phyloP scores from a whole-genome alignment of 371 early-diverging fungal genomes.

The Funneliformis caledonium region DNA sequence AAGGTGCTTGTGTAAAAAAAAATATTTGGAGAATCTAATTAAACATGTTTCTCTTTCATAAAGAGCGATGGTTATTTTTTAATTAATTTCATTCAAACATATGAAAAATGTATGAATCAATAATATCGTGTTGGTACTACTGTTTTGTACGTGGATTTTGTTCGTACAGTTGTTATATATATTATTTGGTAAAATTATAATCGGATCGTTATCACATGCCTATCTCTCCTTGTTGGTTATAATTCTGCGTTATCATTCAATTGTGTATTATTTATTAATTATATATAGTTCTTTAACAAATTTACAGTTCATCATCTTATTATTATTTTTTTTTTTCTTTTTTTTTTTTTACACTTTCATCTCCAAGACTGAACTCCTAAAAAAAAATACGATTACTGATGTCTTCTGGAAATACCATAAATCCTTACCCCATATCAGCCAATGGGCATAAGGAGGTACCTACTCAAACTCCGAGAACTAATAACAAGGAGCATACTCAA shows the following conservation, averaged over 20 bases:
- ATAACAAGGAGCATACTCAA: not conserved
- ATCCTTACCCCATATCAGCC: not conserved
- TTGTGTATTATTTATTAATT: not conserved
- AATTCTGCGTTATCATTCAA: not conserved
- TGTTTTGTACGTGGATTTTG: not conserved
- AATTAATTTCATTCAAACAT: not conserved
- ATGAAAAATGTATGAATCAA: not conserved
- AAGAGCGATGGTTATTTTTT: too few species aligned
- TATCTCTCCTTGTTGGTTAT: not conserved
- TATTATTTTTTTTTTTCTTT: too few species aligned
- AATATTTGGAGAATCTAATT: too few species aligned
- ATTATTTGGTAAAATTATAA: not conserved
- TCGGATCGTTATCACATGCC: not conserved
- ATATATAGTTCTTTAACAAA: not conserved
- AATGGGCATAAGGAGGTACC: not conserved
- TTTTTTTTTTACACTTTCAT: not conserved
- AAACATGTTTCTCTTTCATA: too few species aligned
- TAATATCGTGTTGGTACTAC: not conserved
- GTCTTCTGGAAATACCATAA: conserved; percentile 11
- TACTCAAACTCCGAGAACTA: not conserved
- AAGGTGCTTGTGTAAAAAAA: too few species aligned
- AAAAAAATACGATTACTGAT: not conserved
- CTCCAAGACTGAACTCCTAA: not conserved
- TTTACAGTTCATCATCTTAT: not conserved
- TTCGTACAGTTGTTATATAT: not conserved